These are phyloP conservation scores for Hericium rajendrae DNA, from an alignment of 768 basidiomycete species.

Conservation along the genomic window DNA sequence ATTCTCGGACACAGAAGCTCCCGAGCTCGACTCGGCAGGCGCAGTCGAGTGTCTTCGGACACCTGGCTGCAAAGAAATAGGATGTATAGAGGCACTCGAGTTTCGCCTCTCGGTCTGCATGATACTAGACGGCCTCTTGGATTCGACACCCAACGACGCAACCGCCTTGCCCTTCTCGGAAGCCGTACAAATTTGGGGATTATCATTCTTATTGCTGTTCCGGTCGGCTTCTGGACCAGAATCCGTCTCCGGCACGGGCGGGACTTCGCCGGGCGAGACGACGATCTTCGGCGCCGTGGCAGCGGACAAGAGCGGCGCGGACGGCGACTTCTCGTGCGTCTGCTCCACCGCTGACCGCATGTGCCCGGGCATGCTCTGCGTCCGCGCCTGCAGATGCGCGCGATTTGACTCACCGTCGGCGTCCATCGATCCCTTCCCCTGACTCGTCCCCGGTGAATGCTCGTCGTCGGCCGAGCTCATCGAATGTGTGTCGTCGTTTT, in stretches of 20 bases:
- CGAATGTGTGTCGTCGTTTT: background rate
- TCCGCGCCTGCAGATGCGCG: background rate
- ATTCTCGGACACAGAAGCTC: no score
- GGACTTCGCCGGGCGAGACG: background rate
- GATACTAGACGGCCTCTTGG: background rate
- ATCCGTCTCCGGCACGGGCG: background rate
- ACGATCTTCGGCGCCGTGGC: background rate
- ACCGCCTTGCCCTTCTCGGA: background rate
- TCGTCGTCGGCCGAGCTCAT: background rate
- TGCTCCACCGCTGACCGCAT: background rate
- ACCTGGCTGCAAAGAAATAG: no score
- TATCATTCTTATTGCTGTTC: background rate
- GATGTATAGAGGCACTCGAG: background rate
- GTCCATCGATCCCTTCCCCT: constrained; percentile 8
- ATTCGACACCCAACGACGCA: background rate
- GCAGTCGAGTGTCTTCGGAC: no score
- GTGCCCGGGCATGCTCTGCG: background rate
- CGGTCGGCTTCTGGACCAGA: background rate
- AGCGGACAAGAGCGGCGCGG: background rate
- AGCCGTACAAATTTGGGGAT: background rate
- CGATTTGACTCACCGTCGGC: background rate
- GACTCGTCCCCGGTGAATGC: constrained; percentile 3
- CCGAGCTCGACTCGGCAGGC: no score
- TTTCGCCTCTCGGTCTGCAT: background rate
- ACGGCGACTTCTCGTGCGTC: background rate